Conservation (phyloP, 2,329 filamentous ascomycete species). For the Colletotrichum truncatum region DNA sequence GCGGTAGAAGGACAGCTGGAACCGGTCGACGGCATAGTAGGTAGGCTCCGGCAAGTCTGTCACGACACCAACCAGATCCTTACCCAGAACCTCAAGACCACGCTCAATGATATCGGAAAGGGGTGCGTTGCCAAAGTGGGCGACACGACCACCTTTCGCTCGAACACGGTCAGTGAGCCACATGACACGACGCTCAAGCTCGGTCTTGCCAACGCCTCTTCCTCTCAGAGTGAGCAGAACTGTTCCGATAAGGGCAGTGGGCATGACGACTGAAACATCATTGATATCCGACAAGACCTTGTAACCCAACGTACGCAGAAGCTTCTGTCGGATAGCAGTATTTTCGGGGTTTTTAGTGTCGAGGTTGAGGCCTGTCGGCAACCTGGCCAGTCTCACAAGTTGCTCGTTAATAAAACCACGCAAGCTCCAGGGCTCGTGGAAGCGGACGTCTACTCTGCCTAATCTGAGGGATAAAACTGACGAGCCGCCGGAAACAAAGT, state of each 20-base stretch:
- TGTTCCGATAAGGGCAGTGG: slow-evolving; percentile 93
- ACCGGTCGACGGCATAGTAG: slow-evolving; percentile 93
- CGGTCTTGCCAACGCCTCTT: slow-evolving; percentile 87
- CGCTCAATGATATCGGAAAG: slow-evolving; percentile 87
- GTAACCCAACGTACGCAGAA: slow-evolving; percentile 89
- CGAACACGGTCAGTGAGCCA: slow-evolving; percentile 87
- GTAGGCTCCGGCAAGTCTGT: slow-evolving; percentile 87
- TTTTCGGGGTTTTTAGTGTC: slow-evolving; percentile 58
- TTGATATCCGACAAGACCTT: slow-evolving; percentile 95
- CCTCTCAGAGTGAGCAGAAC: slow-evolving; percentile 91
- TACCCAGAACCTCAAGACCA: slow-evolving; percentile 90
- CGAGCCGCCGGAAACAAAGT: slow-evolving; percentile 85
- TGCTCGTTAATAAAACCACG: slow-evolving; percentile 84
- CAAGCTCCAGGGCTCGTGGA: slow-evolving; percentile 96
- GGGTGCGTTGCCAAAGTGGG: slow-evolving; percentile 86
- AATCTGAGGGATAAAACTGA: slow-evolving; percentile 89
- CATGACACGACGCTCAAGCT: slow-evolving; percentile 86
- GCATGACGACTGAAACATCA: slow-evolving; percentile 96
- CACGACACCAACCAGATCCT: slow-evolving; percentile 84
- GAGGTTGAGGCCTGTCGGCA: slow-evolving; percentile 57
- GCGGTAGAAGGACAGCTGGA: slow-evolving; percentile 97
- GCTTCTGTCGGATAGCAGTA: slow-evolving; percentile 69
- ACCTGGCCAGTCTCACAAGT: slow-evolving; percentile 63
- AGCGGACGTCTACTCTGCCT: slow-evolving; percentile 92
- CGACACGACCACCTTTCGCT: slow-evolving; percentile 89